phyloP scores from a whole-genome alignment of 495 filamentous ascomycete genomes.

The Hypoxylon rickii region DNA sequence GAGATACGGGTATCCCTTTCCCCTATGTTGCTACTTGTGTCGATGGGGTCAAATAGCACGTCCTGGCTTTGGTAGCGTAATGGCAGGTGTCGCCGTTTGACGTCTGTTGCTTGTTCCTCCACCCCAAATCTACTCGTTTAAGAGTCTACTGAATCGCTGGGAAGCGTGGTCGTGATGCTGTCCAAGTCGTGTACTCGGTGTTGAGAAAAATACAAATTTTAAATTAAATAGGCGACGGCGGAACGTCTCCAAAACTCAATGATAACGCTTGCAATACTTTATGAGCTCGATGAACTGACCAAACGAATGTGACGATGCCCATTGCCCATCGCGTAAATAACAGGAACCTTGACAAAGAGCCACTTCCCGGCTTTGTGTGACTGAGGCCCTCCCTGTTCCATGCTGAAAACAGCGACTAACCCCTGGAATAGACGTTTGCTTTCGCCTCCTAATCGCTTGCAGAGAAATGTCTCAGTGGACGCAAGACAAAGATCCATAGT shows the following conservation, averaged over 20 bases:
- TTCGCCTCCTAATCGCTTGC: constrained; percentile 23
- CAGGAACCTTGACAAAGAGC: constrained; percentile 30
- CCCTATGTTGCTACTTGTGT: no score
- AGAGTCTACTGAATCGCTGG: no score
- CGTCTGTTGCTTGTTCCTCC: no score
- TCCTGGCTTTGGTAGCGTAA: no score
- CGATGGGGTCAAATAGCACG: no score
- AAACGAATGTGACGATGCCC: neutral
- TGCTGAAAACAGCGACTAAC: constrained; percentile 28
- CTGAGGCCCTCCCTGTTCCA: neutral
- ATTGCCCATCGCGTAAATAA: constrained; percentile 32
- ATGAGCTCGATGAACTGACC: no score
- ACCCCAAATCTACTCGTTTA: no score
- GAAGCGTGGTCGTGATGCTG: neutral
- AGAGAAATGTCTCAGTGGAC: constrained; percentile 4
- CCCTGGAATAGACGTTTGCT: constrained; percentile 7
- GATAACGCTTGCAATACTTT: neutral
- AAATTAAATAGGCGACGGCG: no score
- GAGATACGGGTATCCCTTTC: no score
- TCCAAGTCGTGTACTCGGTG: constrained; percentile 1
- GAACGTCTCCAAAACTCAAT: constrained; percentile 6
- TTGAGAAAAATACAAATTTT: no score
- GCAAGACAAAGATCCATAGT: constrained; percentile 18
- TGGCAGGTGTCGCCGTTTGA: no score
- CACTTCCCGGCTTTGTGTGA: constrained; percentile 13